Base-by-base conservation (phyloP, 306 rosid genomes). In the Gynostemma pentaphyllum region DNA sequence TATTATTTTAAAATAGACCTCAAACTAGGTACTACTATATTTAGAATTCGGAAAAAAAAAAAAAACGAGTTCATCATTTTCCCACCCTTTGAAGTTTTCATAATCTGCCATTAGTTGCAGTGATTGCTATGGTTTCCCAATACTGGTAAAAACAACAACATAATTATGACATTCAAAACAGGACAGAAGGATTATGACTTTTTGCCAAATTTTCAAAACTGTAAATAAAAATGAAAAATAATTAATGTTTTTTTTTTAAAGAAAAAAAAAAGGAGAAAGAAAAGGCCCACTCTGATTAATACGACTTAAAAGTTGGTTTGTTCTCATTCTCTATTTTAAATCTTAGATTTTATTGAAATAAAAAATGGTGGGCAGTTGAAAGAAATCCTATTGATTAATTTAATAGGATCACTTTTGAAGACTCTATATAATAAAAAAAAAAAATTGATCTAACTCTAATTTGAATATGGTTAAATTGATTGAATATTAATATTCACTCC, bases 11-110 rank as follows among this genome's bases (percentile, higher is more conserved):
- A n/a, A n/a, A n/a, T n/a, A n/a, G n/a, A n/a, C n/a, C n/a, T n/a
- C n/a, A n/a, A n/a, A n/a, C n/a, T n/a, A n/a, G n/a, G n/a, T n/a
- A n/a, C n/a, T n/a, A n/a, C n/a, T n/a, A n/a, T n/a, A n/a, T n/a
- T n/a, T n/a, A n/a, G n/a, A n/a, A n/a, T n/a, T n/a, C n/a, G 19
- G 2, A 32, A 32, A 55, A 10, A 9, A 0, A 4, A 5, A 11
- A 1, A 14, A 62, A 23, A 22, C 10, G 7, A 48, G 12, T 22
- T 68, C 6, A 51, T 60, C 28, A 18, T 50, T 61, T 70, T 49
- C 56, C 62, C 67, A 37, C 51, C 68, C 11, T 37, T 61, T 49
- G 69, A 63, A 70, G 75, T 36, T 70, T 70, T 44, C 68, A n/a
- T 63, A 24, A 45, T 51, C 53, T 48, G 27, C 26, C 64, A 62